Conservation (phyloP, 176 grass and related monocot genomes). For the Eragrostis curvula region DNA sequence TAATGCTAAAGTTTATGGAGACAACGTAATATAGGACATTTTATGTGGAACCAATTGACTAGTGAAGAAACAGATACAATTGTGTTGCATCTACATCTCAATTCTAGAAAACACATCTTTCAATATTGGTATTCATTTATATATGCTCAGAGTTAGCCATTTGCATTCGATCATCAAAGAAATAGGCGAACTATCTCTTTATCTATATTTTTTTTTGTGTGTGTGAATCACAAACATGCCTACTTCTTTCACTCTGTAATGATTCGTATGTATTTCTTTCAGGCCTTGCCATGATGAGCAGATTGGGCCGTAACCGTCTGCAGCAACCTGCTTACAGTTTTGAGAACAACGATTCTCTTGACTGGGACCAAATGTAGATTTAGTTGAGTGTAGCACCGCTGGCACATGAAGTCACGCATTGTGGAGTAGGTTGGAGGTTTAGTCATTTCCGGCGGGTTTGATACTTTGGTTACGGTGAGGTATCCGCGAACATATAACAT, state of each 20-base stretch:
- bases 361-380: conserved; percentile 88
- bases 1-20: background rate
- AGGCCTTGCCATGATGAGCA: conserved; percentile 88
- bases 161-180: background rate
- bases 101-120: background rate
- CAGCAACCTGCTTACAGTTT: conserved; percentile 66
- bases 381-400: conserved; percentile 13
- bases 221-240: background rate
- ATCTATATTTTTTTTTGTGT: background rate
- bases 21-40: background rate
- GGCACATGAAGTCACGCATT: background rate
- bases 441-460: conserved; percentile 25
- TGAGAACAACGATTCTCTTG: conserved; percentile 62
- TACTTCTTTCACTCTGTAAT: background rate
- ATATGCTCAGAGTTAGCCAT: background rate
- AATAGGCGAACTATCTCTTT: background rate
- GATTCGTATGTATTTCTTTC: conserved; percentile 41
- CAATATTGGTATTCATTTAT: background rate
- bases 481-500: conserved; percentile 2
- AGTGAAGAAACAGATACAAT: background rate
- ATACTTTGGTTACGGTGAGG: background rate
- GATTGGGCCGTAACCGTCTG: conserved; percentile 71
- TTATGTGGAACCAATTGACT: conserved; percentile 1
- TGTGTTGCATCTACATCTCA: background rate
- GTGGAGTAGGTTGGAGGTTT: conserved; percentile 11